phyloP scores from a whole-genome alignment of 139 green algal species.

The Coelastrella sp. region DNA sequence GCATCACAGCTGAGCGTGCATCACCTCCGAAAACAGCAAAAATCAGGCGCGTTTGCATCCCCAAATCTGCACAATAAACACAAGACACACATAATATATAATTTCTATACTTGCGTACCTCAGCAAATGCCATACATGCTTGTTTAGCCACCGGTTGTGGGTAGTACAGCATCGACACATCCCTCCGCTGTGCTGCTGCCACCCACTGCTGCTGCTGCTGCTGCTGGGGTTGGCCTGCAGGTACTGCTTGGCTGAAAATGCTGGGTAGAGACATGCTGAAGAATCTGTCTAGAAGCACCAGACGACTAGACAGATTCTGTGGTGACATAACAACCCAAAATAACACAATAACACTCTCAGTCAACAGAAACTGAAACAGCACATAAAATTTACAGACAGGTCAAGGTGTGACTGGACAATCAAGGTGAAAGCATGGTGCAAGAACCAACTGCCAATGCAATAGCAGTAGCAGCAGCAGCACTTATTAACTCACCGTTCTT shows the following conservation, averaged over 20 bases:
- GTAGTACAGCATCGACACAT: conserved; percentile 9
- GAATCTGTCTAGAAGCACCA: background rate
- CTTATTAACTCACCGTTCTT: background rate
- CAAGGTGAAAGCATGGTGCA: too few species aligned
- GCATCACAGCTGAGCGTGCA: too few species aligned
- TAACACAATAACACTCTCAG: too few species aligned
- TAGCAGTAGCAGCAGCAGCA: background rate
- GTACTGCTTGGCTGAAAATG: background rate
- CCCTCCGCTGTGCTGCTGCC: background rate
- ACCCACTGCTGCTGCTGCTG: conserved; percentile 4
- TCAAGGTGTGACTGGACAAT: too few species aligned
- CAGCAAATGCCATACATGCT: background rate
- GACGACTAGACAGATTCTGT: background rate
- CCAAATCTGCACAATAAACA: too few species aligned
- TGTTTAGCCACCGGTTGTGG: background rate
- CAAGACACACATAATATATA: too few species aligned
- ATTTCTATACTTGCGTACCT: too few species aligned
- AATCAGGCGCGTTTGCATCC: too few species aligned
- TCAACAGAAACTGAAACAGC: too few species aligned
- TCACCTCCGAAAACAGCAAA: too few species aligned
- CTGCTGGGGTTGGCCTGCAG: background rate
- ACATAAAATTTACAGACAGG: too few species aligned
- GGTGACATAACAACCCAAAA: too few species aligned
- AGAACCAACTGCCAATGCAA: background rate
- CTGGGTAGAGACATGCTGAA: background rate